These are phyloP conservation scores for Metroxylon sagu DNA, from an alignment of 176 grass and related monocot species.

Conservation along the genomic window DNA sequence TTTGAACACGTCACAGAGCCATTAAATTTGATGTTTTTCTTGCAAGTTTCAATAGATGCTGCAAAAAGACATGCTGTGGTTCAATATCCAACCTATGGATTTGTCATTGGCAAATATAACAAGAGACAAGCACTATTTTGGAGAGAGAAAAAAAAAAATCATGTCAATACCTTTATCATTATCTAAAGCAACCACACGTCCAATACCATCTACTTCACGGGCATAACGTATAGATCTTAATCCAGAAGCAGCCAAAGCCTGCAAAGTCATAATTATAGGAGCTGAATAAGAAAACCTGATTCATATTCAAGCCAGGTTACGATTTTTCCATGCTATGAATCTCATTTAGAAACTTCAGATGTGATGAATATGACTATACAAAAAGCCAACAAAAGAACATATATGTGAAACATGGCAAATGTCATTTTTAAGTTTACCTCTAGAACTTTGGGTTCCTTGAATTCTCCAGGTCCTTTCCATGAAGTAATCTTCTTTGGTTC, in stretches of 20 bases:
- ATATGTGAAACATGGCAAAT: neutral
- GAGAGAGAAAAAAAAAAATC: too few species aligned
- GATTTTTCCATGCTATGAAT: neutral
- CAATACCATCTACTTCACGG: constrained; percentile 51
- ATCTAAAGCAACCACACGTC: constrained; percentile 35
- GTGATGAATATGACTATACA: neutral
- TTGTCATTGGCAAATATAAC: too few species aligned
- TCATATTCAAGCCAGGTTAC: neutral
- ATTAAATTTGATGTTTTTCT: constrained; percentile 35
- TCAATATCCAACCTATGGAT: neutral
- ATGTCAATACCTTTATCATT: constrained; percentile 30
- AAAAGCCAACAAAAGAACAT: neutral
- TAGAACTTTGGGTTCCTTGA: constrained; percentile 40
- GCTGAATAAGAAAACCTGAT: neutral
- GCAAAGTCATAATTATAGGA: constrained; percentile 2
- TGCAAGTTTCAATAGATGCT: constrained; percentile 46
- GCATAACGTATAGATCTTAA: constrained; percentile 44
- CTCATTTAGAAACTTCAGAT: neutral
- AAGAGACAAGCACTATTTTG: too few species aligned
- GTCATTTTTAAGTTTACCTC: constrained; percentile 21
- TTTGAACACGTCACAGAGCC: constrained; percentile 1
- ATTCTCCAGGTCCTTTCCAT: neutral
- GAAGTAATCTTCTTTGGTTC: neutral
- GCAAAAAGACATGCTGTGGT: constrained; percentile 9
- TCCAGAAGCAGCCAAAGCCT: constrained; percentile 53